Conservation (phyloP, 2,329 filamentous ascomycete species). For the Immersiporthe knoxdaviesiana region DNA sequence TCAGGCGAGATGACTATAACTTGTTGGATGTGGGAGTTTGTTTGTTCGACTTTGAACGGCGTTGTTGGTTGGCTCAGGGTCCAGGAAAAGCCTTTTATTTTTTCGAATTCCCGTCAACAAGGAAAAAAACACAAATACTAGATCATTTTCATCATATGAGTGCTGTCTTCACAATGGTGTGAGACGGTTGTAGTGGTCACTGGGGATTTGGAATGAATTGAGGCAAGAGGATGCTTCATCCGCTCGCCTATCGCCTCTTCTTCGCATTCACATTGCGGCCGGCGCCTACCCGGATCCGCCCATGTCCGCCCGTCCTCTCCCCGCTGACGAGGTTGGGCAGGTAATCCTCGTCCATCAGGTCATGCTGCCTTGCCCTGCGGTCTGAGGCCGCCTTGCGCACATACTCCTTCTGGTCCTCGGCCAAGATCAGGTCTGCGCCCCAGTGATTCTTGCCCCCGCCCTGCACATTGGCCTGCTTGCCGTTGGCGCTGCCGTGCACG, state of each 20-base stretch:
- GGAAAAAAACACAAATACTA: not conserved
- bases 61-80: slow-evolving; percentile 5
- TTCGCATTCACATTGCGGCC: slow-evolving; percentile 85
- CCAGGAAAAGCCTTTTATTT: not conserved
- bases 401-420: slow-evolving; percentile 97
- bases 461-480: slow-evolving; percentile 64
- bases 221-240: not conserved
- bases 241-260: slow-evolving; percentile 54
- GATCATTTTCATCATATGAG: not conserved
- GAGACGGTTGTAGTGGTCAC: not conserved
- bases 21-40: slow-evolving; percentile 6
- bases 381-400: slow-evolving; percentile 64
- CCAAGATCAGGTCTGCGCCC: slow-evolving; percentile 80
- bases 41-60: not conserved
- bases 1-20: not conserved
- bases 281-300: slow-evolving; percentile 78
- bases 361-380: slow-evolving; percentile 69
- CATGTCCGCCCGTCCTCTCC: slow-evolving; percentile 65
- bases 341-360: slow-evolving; percentile 95
- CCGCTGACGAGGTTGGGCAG: slow-evolving; percentile 84
- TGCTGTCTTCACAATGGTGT: not conserved
- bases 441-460: slow-evolving; percentile 85
- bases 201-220: not conserved
- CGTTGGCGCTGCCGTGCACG: slow-evolving; percentile 76
- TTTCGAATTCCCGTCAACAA: not conserved